A percentile compares a stretch with the other conserved stretches of the same genome.
These are phyloP conservation scores for Quercus mongolica DNA, from an alignment of 306 rosid genomes.

Conservation along the genomic window DNA sequence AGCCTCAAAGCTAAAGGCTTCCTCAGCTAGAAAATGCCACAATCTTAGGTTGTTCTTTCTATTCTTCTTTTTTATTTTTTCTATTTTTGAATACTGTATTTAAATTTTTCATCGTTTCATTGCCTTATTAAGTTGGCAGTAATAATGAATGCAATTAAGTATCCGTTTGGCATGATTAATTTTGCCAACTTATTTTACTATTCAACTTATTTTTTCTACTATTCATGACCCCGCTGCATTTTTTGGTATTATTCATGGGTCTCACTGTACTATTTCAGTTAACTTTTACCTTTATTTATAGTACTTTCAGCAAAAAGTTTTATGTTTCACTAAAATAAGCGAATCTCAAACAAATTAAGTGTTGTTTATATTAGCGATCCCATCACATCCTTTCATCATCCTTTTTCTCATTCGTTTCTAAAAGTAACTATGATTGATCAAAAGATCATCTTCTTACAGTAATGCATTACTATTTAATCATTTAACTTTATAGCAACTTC, in stretches of 20 bases:
- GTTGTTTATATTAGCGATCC: neutral
- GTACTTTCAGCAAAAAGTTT: too few relatives aligned
- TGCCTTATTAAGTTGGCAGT: constrained; percentile 23
- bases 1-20: constrained; percentile 68
- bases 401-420: constrained; percentile 11
- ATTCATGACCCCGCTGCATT: neutral
- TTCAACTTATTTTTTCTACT: too few relatives aligned
- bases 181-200: too few relatives aligned
- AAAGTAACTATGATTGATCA: constrained; percentile 19
- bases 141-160: constrained; percentile 27
- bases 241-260: too few relatives aligned
- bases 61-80: neutral
- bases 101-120: neutral
- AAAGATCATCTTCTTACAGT: neutral
- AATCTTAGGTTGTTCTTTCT: neutral
- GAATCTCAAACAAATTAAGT: neutral
- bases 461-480: neutral
- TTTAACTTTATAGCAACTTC: constrained; percentile 1
- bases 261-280: too few relatives aligned
- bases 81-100: neutral
- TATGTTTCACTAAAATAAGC: fast-evolving
- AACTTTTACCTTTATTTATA: too few relatives aligned
- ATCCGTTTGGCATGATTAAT: too few relatives aligned
- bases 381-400: constrained; percentile 22
- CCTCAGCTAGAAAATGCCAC: constrained; percentile 22